Evolutionary conservation across 2,329 filamentous ascomycete species (phyloP), one percentile per base, ranked within the genome.

Genomic region (Coleophoma eucalyptorum): DNA sequence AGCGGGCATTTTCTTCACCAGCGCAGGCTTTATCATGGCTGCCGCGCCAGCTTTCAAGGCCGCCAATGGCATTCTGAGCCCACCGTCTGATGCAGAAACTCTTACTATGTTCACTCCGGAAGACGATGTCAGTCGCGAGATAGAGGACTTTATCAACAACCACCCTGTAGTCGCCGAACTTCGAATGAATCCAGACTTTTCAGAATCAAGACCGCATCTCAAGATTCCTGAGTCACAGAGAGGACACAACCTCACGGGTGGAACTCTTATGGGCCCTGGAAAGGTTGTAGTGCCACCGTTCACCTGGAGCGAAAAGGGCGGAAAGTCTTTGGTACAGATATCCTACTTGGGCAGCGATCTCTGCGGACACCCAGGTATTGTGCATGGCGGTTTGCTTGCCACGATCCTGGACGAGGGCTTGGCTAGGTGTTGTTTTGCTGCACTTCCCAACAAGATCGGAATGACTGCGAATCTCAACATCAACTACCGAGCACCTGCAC

Each of bases 351-450:
- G 93, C 2, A 71, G 78, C 3, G 84, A 89, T 61, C 74, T 97
- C 38, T 97, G 90, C 65, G 93, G 93, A 2, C 92, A 97, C 68
- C 89, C 90, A 5, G 90, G 89, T 3, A 90, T 97, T 55, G 81
- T 97, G 6, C 94, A 97, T 67, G 93, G 93, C 46, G 93, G 93
- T 0, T 73, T 96, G 57, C 74, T 97, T 50, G 93, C 93, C n/a
- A 97, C 93, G 12, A 79, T 97, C 66, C 74, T 97, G 48, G 93
- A 97, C 65, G 93, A 97, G 69, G 90, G 90, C 0, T 74, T 97
- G 41, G 93, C 89, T 32, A 79, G 90, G 49, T 95, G 90, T 69
- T 95, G 89, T 65, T 96, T 97, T 69, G 84, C 83, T 5, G 90
- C 90, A 20, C 75, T 97, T 63, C 93, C 93, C 31, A 90, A 93